Conservation (phyloP, 2,329 filamentous ascomycete species). For the Paraphoma chrysanthemicola region DNA sequence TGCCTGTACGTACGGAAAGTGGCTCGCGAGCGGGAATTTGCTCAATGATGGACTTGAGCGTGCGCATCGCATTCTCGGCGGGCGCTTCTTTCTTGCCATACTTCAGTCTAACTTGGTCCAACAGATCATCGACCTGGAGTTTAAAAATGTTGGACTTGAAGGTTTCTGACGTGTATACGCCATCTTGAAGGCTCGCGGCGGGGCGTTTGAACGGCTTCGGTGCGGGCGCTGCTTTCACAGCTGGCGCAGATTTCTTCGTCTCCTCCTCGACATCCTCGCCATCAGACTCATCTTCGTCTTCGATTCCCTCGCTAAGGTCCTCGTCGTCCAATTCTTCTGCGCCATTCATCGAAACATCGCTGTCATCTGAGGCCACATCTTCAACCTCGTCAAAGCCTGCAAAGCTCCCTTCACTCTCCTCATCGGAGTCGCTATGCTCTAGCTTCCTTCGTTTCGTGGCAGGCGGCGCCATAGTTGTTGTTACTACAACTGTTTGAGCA, state of each 20-base stretch:
- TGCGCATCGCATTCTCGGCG: constrained; percentile 53
- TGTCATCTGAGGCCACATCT: constrained; percentile 19
- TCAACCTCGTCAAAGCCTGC: constrained; percentile 27
- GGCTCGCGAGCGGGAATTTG: constrained; percentile 59
- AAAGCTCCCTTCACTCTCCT: constrained; percentile 33
- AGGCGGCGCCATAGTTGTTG: constrained; percentile 41
- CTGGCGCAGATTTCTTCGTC: constrained; percentile 6
- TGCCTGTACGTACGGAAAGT: constrained; percentile 48
- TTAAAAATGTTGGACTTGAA: constrained; percentile 74
- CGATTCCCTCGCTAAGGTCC: constrained; percentile 7
- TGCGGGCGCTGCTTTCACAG: constrained; percentile 14
- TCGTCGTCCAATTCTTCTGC: constrained; percentile 15
- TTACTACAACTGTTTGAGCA: constrained; percentile 8
- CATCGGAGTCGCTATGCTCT: constrained; percentile 45
- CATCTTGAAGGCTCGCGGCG: constrained; percentile 38
- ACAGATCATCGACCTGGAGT: constrained; percentile 69
- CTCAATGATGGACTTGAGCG: constrained; percentile 54
- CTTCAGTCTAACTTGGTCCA: constrained; percentile 63
- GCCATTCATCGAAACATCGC: constrained; percentile 17
- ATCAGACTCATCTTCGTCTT: constrained; percentile 24
- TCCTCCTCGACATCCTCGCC: constrained; percentile 16
- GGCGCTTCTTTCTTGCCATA: constrained; percentile 63
- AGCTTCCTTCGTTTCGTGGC: constrained; percentile 57
- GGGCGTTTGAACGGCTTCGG: constrained; percentile 28
- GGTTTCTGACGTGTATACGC: constrained; percentile 59